These are phyloP conservation scores for Cladosporium sp. DNA, from an alignment of 2,329 filamentous ascomycete genomes.

Conservation along the genomic window DNA sequence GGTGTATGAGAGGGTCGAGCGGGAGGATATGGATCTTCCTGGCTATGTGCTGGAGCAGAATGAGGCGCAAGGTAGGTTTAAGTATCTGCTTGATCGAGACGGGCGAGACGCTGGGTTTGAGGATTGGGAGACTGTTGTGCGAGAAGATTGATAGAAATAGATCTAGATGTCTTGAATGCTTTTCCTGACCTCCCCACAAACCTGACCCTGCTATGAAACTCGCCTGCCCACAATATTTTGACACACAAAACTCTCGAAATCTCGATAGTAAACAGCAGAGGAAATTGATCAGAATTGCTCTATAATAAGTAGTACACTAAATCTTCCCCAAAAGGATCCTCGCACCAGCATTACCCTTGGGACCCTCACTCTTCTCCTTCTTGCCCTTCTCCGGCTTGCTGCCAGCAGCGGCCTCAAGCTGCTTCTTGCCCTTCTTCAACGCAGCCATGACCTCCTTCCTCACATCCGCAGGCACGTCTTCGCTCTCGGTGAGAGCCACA, in stretches of 20 bases:
- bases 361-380: constrained; percentile 22
- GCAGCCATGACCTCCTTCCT: constrained; percentile 63
- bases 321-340: constrained; percentile 43
- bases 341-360: constrained; percentile 44
- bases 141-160: neutral
- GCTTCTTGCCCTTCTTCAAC: constrained; percentile 69
- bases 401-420: constrained; percentile 62
- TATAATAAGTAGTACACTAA: constrained; percentile 1
- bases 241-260: too few species aligned
- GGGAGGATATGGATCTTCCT: constrained; percentile 52
- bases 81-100: constrained; percentile 39
- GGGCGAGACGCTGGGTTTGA: constrained; percentile 36
- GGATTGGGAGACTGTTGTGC: constrained; percentile 12
- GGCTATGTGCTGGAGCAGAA: constrained; percentile 36
- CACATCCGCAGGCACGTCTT: constrained; percentile 58
- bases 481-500: constrained; percentile 72
- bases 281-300: too few species aligned
- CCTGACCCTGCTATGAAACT: too few species aligned
- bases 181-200: too few species aligned
- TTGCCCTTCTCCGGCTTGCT: constrained; percentile 37
- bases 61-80: constrained; percentile 28
- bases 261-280: too few species aligned
- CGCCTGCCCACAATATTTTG: too few species aligned
- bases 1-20: constrained; percentile 50
- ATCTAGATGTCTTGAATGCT: too few species aligned